phyloP scores from a whole-genome alignment of 2,329 filamentous ascomycete species.

The Trichophaea hybrida region DNA sequence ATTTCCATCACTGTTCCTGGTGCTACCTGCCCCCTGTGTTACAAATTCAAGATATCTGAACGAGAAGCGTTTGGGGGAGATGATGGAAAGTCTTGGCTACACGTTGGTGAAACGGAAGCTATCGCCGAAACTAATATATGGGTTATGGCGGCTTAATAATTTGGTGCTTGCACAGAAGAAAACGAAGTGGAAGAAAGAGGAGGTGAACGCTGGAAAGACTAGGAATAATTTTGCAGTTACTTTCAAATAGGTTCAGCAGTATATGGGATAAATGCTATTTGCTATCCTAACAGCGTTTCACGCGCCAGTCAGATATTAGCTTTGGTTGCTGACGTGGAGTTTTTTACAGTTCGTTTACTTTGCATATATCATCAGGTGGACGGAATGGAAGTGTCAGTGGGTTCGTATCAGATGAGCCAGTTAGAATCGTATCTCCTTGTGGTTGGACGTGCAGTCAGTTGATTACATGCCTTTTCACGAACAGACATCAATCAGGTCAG shows the following conservation, averaged over 20 bases:
- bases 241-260: background rate
- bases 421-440: too few species aligned
- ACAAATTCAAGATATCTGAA: constrained; percentile 83
- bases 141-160: constrained; percentile 54
- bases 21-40: constrained; percentile 76
- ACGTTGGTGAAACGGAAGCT: constrained; percentile 49
- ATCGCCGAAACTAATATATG: constrained; percentile 75
- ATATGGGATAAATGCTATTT: too few species aligned
- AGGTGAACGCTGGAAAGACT: constrained; percentile 57
- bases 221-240: constrained; percentile 85
- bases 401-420: too few species aligned
- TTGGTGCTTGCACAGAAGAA: constrained; percentile 21
- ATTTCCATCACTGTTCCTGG: constrained; percentile 68
- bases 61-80: constrained; percentile 49
- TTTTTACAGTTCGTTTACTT: too few species aligned
- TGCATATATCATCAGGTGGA: too few species aligned
- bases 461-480: too few species aligned
- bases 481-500: too few species aligned
- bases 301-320: too few species aligned
- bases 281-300: too few species aligned
- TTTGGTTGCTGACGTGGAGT: too few species aligned
- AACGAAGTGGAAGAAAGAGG: constrained; percentile 50
- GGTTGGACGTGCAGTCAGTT: too few species aligned
- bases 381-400: too few species aligned
- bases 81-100: constrained; percentile 71